Percentiles rank a stretch among this genome's conserved stretches.
Conservation (phyloP, 352 stramenopile genomes). For the Phytophthora foliorum region DNA sequence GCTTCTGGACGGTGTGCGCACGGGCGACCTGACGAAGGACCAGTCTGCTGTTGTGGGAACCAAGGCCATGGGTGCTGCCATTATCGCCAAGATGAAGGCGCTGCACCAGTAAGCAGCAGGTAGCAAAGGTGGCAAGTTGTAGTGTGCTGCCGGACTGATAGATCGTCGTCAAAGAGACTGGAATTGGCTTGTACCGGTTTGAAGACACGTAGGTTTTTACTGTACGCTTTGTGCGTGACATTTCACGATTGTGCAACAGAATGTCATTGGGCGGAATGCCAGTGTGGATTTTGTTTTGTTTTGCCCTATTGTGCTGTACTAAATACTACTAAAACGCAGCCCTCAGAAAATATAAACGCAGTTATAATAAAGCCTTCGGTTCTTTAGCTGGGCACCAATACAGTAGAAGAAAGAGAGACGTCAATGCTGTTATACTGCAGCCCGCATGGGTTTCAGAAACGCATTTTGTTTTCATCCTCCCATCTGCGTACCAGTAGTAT, state of each 20-base stretch:
- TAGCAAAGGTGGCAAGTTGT: neutral
- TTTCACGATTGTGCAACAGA: too few relatives aligned
- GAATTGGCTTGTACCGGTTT: constrained; percentile 4
- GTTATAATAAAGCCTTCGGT: too few relatives aligned
- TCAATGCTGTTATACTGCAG: too few relatives aligned
- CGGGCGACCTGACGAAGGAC: constrained; percentile 85
- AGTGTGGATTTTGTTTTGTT: too few relatives aligned
- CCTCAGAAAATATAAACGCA: too few relatives aligned
- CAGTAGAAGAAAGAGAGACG: too few relatives aligned
- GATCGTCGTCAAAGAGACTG: constrained; percentile 14
- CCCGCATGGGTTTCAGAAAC: too few relatives aligned
- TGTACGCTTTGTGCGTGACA: neutral
- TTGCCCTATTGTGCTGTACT: too few relatives aligned
- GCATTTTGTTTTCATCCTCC: neutral
- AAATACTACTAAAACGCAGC: too few relatives aligned
- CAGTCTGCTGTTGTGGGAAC: constrained; percentile 67
- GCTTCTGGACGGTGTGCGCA: constrained; percentile 86
- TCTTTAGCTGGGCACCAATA: too few relatives aligned
- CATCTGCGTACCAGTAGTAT: too few relatives aligned
- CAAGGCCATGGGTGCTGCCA: constrained; percentile 80
- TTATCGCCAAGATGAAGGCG: constrained; percentile 81
- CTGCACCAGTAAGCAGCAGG: constrained; percentile 44
- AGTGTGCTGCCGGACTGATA: constrained; percentile 20
- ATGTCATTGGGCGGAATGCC: too few relatives aligned
- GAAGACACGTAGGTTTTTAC: constrained; percentile 25